Base-by-base conservation (phyloP, 2,329 filamentous ascomycete genomes). In the Colletotrichum nymphaeae region DNA sequence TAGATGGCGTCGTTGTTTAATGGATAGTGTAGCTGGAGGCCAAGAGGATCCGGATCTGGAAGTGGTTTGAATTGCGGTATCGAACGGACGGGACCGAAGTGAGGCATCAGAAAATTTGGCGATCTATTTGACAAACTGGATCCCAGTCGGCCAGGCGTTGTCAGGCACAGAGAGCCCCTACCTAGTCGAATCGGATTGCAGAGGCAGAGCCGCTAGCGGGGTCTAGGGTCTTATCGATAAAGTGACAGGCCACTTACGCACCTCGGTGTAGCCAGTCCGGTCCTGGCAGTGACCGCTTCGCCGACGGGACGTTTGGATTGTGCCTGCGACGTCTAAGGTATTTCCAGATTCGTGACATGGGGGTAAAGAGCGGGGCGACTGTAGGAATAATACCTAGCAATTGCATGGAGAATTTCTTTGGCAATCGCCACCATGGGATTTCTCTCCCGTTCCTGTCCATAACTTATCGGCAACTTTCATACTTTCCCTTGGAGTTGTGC, bases 91-190 rank as follows among this genome's bases (percentile, higher is more conserved):
- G 56, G 9, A 66, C 56, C 55, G 60, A 22, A 37, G 28, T 73
- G 67, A 70, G 26, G 70, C 67, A 70, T 64, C 56, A 73, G 66
- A 73, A 73, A 70, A 70, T 73, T 73, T 70, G 60, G 64, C 46
- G 70, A 73, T 73, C 59, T 37, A 59, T 59, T 60, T 42, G 19
- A 35, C 67, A 42, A 12, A 55, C 52, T 26, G 37, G n/a, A 32
- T 65, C 46, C 70, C 30, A 35, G 30, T 24, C 7, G 16, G 14
- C 56, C 42, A 66, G 37, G 55, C 55, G 49, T n/a, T 49, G 42
- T 19, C 53, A 65, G 28, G 62, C 52, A 57, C 57, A 28, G 32
- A 56, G 55, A 55, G 68, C 59, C 70, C 67, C 70, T 70, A 55
- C 67, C 70, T 70, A 55, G 19, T 49, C 42, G 42, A 67, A 73